Evolutionary conservation across 257 asterid genomes (phyloP), one percentile per base, ranked within the genome.

Genomic region (Nicotiana benthamiana): DNA sequence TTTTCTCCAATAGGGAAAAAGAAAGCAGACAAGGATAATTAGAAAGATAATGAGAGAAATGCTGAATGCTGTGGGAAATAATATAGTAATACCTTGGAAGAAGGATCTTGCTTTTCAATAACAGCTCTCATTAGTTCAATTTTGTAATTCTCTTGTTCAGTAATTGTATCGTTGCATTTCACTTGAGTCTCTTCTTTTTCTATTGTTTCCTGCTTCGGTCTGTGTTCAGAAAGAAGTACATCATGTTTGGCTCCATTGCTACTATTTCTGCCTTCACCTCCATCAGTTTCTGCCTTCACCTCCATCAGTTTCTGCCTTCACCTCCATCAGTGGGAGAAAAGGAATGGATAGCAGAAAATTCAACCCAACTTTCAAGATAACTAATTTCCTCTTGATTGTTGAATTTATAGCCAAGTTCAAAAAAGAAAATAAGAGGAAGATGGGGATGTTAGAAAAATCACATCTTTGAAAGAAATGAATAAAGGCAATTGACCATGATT

Each of bases 31-130:
- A 40, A 40, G 22, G 34, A 59, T 18, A 64, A 20, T 27, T 18
- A 43, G 24, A 30, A 18, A 75, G 32, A 12, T 32, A 5, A 32
- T 32, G 43, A 17, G 5, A 11, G 46, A 74, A 11, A 74, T 74
- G 61, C 22, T 72, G 78, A 15, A 48, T 48, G 59, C 59, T 6
- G 26, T 40, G 16, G 54, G 36, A 51, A 17, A n/a, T 63, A 32
- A 65, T 56, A 6, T 10, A 40, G 48, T 40, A 36, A 34, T 80
- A 92, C 97, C 97, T 91, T 88, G 86, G 86, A 89, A 86, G 90
- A 75, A 59, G 90, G 88, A 85, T 86, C 90, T 85, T 91, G 87
- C 56, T 84, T 89, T 79, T 87, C 92, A 62, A 89, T 85, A 4
- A 46, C 36, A 66, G 83, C 84, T 83, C 96, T 90, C 87, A 91